Base-by-base conservation (phyloP, 2,329 filamentous ascomycete genomes). In the Nannizziopsis arthrosporioides region DNA sequence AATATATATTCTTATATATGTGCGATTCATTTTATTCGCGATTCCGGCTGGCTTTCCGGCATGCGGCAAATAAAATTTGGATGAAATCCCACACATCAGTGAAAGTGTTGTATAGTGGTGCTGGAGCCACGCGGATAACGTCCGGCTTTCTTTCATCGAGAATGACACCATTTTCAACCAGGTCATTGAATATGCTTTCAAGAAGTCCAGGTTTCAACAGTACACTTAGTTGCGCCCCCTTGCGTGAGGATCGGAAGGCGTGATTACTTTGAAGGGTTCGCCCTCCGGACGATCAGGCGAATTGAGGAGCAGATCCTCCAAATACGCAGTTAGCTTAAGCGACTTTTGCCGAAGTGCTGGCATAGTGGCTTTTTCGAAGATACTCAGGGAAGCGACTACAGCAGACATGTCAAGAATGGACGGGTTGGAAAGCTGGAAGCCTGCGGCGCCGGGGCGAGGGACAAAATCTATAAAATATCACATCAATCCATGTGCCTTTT, bases 381-480 rank as follows among this genome's bases (percentile, higher is more conserved):
- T 74, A 18, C 80, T 79, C 5, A 94, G 69, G 1, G 83, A 81
- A 0, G 80, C 85, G 8, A 78, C 71, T 2, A 94, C 73, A n/a
- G 81, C 78, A 11, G 83, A 84, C 40, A 89, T 75, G 58, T 93
- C 86, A 5, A 92, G 71, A 9, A 81, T 84, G 0, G 80, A 85
- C 1, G 84, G 86, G 62, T 94, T 95, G 44, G 82, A 86, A n/a
- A 90, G 64, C 64, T 94, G 86, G 66, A 80, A 94, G 3, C 88
- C 88, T 31, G 74, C 79, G 0, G 88, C 89, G 35, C 89, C 88
- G 1, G 77, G 69, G 6, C 85, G 84, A 3, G 88, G 86, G 36
- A 80, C 70, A 65, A 93, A 94, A 49, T 73, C 62, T 73, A 61
- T 43, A 41, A 22, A 17, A 17, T 1, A 18, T 32, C 19, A 22